Evolutionary conservation across 2,329 filamentous ascomycete species (phyloP), one percentile per base, ranked within the genome.

Genomic region (Neonectria magnoliae): DNA sequence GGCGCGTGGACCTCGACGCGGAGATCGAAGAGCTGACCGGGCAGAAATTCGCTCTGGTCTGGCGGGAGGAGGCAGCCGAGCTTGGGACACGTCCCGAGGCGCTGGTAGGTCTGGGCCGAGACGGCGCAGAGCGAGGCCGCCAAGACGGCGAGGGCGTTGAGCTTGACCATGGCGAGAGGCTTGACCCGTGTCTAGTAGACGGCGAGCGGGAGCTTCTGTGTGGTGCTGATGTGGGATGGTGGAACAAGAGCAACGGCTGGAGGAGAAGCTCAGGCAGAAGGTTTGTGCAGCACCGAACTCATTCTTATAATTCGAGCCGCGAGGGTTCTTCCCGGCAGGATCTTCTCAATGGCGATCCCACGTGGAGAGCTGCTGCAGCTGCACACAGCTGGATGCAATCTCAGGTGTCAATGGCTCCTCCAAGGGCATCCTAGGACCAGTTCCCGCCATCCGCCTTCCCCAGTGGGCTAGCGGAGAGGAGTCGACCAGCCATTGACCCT

Each of bases 1-100:
- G 92, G 92, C 10, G 92, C 91, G 76, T 95, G 92, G 31, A 96
- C 88, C 78, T 96, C 93, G 64, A 95, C 86, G 64, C 93, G 90
- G 67, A 97, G 90, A 76, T 96, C 93, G 75, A 96, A 96, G 77
- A 88, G 90, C 80, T 96, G 93, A 13, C 93, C 93, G 5, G 93
- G 90, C 2, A 97, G 85, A 81, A 96, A 96, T 74, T 96, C 93
- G 68, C 91, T 89, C 81, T 88, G 86, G 69, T 90, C 87, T 1
- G 87, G 87, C 14, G 87, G 87, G 14, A 90, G 79, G 51, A 90
- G 79, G 70, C 87, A 89, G 67, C 87, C 87, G 20, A 90, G 82
- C 38, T 81, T 81, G 10, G 86, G 86, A 74, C 87, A 90, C 27
- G 84, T 84, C 66, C 87, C 87, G 18, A 89, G 81, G 55, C 87